These are phyloP conservation scores for Pneumocystis carinii DNA, from an alignment of 1,139 yeast species.

Conservation along the genomic window DNA sequence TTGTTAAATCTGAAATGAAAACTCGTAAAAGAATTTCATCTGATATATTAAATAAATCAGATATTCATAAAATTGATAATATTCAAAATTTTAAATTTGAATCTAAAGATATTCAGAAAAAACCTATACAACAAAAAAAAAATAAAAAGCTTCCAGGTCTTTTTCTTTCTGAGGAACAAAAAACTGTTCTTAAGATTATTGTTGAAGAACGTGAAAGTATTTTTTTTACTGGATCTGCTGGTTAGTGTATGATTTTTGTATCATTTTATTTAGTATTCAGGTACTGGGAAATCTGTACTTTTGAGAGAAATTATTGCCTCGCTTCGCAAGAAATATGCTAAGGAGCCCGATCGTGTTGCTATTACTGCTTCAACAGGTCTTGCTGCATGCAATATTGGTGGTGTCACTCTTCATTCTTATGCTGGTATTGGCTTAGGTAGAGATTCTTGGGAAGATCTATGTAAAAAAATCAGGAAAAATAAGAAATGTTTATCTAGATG, in stretches of 20 bases:
- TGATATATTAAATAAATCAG: background rate
- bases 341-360: constrained; percentile 38
- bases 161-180: constrained; percentile 54
- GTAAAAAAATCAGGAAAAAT: constrained; percentile 40
- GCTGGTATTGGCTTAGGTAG: constrained; percentile 74
- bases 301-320: constrained; percentile 54
- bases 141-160: constrained; percentile 17
- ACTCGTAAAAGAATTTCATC: background rate
- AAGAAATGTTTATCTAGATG: constrained; percentile 45
- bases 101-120: background rate
- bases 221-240: constrained; percentile 91
- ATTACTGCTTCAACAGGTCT: constrained; percentile 88
- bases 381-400: constrained; percentile 87
- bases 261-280: background rate
- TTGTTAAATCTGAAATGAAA: background rate
- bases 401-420: constrained; percentile 69
- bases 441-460: constrained; percentile 31
- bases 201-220: constrained; percentile 42
- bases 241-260: constrained; percentile 22
- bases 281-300: constrained; percentile 74
- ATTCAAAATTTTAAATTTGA: constrained; percentile 6
- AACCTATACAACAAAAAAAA: background rate
- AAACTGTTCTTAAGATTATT: constrained; percentile 49
- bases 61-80: constrained; percentile 4
- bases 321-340: constrained; percentile 34